Base-by-base conservation (phyloP, 352 stramenopile species). In the Phytophthora europaea region DNA sequence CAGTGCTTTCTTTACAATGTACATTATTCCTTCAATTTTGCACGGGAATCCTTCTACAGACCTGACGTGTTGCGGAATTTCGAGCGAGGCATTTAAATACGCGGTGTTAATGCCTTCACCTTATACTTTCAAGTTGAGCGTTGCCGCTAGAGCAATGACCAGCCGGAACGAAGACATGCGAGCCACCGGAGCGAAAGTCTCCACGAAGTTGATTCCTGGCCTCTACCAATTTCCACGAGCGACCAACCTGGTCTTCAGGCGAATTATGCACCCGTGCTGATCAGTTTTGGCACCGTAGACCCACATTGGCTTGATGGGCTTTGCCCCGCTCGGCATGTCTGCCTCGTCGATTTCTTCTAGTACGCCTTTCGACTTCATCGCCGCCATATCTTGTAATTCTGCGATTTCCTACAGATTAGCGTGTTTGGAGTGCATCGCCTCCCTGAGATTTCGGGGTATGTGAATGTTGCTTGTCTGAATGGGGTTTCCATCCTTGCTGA, bases 31-130 rank as follows among this genome's bases (percentile, higher is more conserved):
- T 20, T 56, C 23, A 1, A 48, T 7, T 23, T 3, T 23, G 36
- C 47, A 54, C 4, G 52, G 62, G 22, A 62, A 61, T 2, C 38
- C 45, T 6, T 64, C 63, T 18, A 63, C 45, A 6, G 43, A 50
- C 13, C 20, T 38, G 8, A 70, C 38, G 20, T 60, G 64, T 28
- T 26, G 23, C 23, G 23, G 23, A 26, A 26, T 26, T 26, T 64
- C 54, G 1, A 64, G 43, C 4, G 34, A 43, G 2, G 31, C 63
- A 23, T 58, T 70, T 20, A 70, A 22, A 22, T 64, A 64, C 0
- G 53, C 57, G 12, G 60, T 70, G 28, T 54, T 70, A 16, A 70
- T 57, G n/a, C 60, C 53, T 6, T 43, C 40, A n/a, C 22, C 36
- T 13, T 43, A 64, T 0, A 64, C 23, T 3, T 28, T 53, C 8